Evolutionary conservation across 1,284 basidiomycete genomes (phyloP).

Genomic region (Vanrija sp.): DNA sequence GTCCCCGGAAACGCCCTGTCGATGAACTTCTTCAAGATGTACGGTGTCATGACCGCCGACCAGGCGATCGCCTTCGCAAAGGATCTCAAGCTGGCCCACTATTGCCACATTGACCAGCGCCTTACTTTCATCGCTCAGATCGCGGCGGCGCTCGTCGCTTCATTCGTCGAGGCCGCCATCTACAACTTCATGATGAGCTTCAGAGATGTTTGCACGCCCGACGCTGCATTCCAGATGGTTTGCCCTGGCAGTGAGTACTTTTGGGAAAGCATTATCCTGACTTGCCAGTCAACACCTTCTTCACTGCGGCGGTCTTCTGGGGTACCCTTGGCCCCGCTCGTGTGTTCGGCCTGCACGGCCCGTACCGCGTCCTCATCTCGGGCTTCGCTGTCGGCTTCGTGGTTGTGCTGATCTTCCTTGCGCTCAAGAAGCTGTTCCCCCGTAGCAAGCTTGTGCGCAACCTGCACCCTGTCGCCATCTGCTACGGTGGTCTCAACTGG

Average conservation of each 20-base stretch:
- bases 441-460: constrained; percentile 3
- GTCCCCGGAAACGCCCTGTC: constrained; percentile 58
- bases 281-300: constrained; percentile 9
- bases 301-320: constrained; percentile 61
- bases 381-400: constrained; percentile 73
- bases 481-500: constrained; percentile 5
- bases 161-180: constrained; percentile 18
- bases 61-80: constrained; percentile 52
- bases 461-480: constrained; percentile 13
- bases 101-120: constrained; percentile 28
- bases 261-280: not conserved
- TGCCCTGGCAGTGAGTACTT: constrained; percentile 13
- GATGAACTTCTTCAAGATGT: constrained; percentile 62
- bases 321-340: constrained; percentile 70
- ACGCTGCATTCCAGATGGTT: constrained; percentile 21
- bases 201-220: constrained; percentile 22
- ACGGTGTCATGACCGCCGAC: constrained; percentile 54
- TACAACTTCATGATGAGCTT: constrained; percentile 30
- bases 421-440: constrained; percentile 4
- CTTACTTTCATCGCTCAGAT: constrained; percentile 65
- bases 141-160: constrained; percentile 59
- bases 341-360: constrained; percentile 64
- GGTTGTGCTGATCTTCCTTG: constrained; percentile 47
- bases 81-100: constrained; percentile 54
- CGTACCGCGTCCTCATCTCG: constrained; percentile 55